A percentile compares a stretch with the other conserved stretches of the same genome.
These are phyloP conservation scores for Cajanus cajan DNA, from an alignment of 306 rosid genomes.

Conservation along the genomic window DNA sequence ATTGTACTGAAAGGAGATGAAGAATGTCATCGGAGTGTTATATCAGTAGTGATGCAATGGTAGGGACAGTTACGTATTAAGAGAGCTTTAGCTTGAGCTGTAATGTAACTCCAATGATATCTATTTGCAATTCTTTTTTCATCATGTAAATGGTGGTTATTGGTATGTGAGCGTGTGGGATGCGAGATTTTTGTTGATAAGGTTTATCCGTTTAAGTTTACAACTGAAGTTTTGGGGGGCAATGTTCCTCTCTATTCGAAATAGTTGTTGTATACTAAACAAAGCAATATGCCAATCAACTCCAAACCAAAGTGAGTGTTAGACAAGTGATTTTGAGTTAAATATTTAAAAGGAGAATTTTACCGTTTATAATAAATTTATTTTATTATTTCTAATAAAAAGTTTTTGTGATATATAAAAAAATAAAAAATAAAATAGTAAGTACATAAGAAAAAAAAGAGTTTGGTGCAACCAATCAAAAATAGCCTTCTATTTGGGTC, in stretches of 20 bases:
- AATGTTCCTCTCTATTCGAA: neutral
- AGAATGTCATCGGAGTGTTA: slow-evolving; percentile 27
- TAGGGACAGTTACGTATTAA: neutral
- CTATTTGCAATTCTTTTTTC: neutral
- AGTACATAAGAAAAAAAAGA: no score
- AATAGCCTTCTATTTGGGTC: no score
- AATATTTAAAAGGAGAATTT: no score
- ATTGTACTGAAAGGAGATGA: slow-evolving; percentile 15
- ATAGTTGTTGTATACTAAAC: neutral
- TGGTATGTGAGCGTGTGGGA: no score
- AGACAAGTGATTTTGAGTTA: no score
- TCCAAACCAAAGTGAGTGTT: no score
- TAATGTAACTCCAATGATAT: neutral
- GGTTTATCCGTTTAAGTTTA: slow-evolving; percentile 35
- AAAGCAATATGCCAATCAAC: no score
- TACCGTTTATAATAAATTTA: no score
- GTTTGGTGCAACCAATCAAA: no score
- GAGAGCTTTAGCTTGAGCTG: neutral
- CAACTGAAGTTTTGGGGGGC: neutral
- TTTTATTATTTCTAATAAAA: no score
- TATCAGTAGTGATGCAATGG: neutral
- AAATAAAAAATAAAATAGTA: no score
- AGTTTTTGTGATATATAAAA: no score
- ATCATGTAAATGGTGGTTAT: neutral
- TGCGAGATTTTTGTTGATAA: slow-evolving; percentile 36